Percentiles rank a stretch among this genome's conserved stretches.
Evolutionary conservation across 1,139 yeast genomes (phyloP).

Genomic region (Yamadazyma sp.): DNA sequence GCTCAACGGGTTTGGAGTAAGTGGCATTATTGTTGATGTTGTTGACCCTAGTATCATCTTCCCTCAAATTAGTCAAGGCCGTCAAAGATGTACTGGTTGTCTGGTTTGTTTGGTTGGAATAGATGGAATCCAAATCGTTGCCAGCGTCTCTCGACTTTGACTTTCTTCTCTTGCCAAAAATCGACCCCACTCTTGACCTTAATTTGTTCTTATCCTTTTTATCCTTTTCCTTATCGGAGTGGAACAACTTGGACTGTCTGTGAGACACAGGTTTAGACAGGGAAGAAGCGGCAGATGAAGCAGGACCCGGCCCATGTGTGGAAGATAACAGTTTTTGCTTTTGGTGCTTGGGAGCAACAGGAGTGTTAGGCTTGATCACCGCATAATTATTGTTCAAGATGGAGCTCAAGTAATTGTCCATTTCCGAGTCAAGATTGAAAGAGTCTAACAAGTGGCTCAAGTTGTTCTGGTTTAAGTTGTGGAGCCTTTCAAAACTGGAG

Average conservation of each 20-base stretch:
- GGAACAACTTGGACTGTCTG: conserved; percentile 14
- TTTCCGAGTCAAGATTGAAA: conserved; percentile 39
- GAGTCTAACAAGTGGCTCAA: conserved; percentile 60
- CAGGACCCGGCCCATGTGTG: background rate
- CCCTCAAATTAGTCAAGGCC: conserved; percentile 16
- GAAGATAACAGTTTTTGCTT: background rate
- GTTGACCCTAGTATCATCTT: conserved; percentile 9
- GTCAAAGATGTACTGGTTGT: conserved; percentile 20
- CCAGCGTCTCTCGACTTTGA: conserved; percentile 25
- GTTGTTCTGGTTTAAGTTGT: conserved; percentile 59
- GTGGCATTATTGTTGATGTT: conserved; percentile 1
- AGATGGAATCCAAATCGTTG: conserved; percentile 35
- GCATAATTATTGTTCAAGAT: conserved; percentile 26
- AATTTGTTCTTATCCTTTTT: conserved; percentile 42
- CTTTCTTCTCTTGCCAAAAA: conserved; percentile 65
- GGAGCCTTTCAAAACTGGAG: conserved; percentile 32
- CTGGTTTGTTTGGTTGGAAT: conserved; percentile 23
- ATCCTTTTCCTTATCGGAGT: conserved; percentile 8
- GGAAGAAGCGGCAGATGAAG: background rate
- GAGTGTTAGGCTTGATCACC: conserved; percentile 2
- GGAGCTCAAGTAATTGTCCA: conserved; percentile 38
- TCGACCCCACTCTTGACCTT: conserved; percentile 81
- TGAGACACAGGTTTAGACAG: conserved; percentile 5
- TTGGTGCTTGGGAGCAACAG: background rate
- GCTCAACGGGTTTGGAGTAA: background rate